Evolutionary conservation across 352 stramenopile species (phyloP), one percentile per base, ranked within the genome.

Genomic region (Aphanomyces cochlioides): DNA sequence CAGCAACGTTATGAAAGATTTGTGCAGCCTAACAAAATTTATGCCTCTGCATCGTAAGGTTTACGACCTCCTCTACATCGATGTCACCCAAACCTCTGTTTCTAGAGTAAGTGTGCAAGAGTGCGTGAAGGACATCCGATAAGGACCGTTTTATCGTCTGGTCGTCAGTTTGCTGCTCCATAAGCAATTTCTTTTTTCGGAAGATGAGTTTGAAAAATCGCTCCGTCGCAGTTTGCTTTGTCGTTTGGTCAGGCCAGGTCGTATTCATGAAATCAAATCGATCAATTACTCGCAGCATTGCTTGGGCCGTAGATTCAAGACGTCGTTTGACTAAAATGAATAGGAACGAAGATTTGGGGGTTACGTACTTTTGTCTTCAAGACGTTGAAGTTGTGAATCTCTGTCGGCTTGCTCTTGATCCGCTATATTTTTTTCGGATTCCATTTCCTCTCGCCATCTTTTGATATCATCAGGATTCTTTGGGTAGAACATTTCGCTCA

Each of bases 41-140:
- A 12, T 3, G 10, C 10, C 10, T 50, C 43, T 50, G 43, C 43
- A 48, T 59, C 13, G 72, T 54, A 19, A 77, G 10, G 72, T 56
- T 57, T 45, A 40, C 59, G 19, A 79, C 81, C 6, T 70, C 57
- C 1, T 59, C 48, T 45, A 83, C 73, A 37, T 88, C 77, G 7
- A 90, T 75, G 48, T 75, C 77, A 40, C 90, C 86, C 56, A 93
- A 89, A 71, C 91, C 83, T 3, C 84, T 82, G 65, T 93, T 92
- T 47, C 86, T 81, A 0, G 84, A 90, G 57, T 88, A 93, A 56
- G 90, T 91, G 54, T 91, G 84, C 8, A 93, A 74, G 66, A 93
- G 67, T 28, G 79, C 79, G 0, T 84, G 85, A 8, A 81, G 76
- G 5, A 92, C 68, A 5, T 81, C 53, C 8, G 54, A 15, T n/a